A percentile compares a stretch with the other conserved stretches of the same genome.
Evolutionary conservation across 148 eudicot species (phyloP).

Genomic region (Rhododendron williamsianum): DNA sequence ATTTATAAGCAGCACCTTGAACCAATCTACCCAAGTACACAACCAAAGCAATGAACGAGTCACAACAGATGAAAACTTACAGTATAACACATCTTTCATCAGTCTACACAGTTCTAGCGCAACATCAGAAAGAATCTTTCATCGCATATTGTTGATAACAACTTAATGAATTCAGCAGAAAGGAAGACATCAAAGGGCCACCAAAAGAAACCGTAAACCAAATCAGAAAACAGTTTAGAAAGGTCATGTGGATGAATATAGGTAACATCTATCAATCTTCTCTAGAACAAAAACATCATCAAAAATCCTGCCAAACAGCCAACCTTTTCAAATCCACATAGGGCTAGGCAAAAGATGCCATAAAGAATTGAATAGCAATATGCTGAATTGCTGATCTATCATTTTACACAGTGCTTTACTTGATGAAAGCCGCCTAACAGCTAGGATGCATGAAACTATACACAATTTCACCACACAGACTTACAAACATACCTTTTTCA

Average conservation of each 20-base stretch:
- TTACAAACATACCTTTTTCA: conserved; percentile 53
- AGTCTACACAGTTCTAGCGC: not conserved
- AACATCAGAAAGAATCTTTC: not conserved
- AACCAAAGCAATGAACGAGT: not conserved
- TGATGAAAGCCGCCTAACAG: not conserved
- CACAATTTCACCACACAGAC: not conserved
- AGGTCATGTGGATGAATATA: not conserved
- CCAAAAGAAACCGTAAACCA: not conserved
- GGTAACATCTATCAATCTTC: not conserved
- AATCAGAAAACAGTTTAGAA: not conserved
- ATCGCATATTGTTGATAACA: not conserved
- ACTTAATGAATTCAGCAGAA: not conserved
- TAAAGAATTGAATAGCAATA: not conserved
- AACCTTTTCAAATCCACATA: not conserved
- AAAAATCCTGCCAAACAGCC: not conserved
- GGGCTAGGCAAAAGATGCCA: not conserved
- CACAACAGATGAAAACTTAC: not conserved
- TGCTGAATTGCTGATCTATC: conserved; percentile 7
- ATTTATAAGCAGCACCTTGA: not conserved
- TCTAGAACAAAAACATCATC: not conserved
- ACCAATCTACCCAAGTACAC: not conserved
- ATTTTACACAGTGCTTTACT: conserved; percentile 1
- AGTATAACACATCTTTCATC: not conserved
- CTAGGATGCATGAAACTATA: not conserved
- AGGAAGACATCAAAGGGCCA: not conserved